Percentiles rank a stretch among this genome's conserved stretches.
Conservation (phyloP, 768 basidiomycete species). For the Dendrothele bispora region DNA sequence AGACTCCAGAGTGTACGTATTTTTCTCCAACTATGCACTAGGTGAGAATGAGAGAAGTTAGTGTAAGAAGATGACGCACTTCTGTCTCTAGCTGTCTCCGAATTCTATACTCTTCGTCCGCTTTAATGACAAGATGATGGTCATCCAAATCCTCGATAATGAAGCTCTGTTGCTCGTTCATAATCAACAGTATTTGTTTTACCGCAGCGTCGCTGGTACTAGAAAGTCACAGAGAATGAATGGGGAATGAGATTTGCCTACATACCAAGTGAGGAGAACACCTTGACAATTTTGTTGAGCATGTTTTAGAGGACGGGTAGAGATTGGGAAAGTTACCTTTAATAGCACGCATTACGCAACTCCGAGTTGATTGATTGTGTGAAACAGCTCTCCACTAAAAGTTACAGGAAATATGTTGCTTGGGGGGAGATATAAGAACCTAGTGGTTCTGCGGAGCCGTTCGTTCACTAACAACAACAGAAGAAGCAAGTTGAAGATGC, state of each 20-base stretch:
- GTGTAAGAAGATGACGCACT: constrained; percentile 42
- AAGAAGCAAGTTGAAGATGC: no score
- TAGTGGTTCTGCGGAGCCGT: no score
- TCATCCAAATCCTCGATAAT: constrained; percentile 89
- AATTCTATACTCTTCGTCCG: constrained; percentile 77
- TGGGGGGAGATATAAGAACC: no score
- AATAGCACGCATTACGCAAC: constrained; percentile 74
- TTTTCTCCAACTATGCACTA: constrained; percentile 70
- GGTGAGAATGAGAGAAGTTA: not conserved
- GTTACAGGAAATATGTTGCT: no score
- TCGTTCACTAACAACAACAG: no score
- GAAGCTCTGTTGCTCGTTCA: constrained; percentile 81
- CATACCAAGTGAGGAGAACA: constrained; percentile 67
- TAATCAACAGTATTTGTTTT: constrained; percentile 79
- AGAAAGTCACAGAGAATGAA: not conserved
- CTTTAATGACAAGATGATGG: constrained; percentile 78
- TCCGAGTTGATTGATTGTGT: no score
- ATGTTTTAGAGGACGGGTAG: not conserved
- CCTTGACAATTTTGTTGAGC: constrained; percentile 37
- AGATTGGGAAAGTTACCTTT: constrained; percentile 42
- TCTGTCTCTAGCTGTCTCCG: constrained; percentile 72
- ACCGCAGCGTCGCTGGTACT: constrained; percentile 86
- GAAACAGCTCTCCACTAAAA: no score
- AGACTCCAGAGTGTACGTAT: constrained; percentile 75
- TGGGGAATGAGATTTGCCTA: not conserved